Evolutionary conservation across 257 asterid species (phyloP).

Genomic region (Gentiana straminea): DNA sequence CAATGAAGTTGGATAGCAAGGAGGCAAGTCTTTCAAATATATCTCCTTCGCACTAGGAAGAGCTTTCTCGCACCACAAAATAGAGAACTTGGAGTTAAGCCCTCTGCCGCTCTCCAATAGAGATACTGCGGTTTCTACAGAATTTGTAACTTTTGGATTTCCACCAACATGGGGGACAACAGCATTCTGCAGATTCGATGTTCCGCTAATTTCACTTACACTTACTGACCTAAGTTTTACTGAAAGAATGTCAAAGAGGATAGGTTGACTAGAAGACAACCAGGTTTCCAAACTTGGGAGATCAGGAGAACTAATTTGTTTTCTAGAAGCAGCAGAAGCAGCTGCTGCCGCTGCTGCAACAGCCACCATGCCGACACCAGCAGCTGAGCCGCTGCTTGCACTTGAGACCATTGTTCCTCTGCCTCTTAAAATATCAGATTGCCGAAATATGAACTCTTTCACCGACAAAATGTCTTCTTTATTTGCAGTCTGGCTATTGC

Average conservation of each 20-base stretch:
- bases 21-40: constrained; percentile 62
- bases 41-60: constrained; percentile 78
- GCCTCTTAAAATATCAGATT: constrained; percentile 72
- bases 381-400: constrained; percentile 44
- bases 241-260: constrained; percentile 62
- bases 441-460: constrained; percentile 78
- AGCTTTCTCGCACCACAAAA: constrained; percentile 74
- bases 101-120: constrained; percentile 47
- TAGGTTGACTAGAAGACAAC: constrained; percentile 57
- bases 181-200: constrained; percentile 21
- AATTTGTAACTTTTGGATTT: constrained; percentile 29
- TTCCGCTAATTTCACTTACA: constrained; percentile 23
- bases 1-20: constrained; percentile 76
- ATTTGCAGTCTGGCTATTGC: constrained; percentile 42
- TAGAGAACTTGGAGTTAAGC: constrained; percentile 57
- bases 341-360: constrained; percentile 96
- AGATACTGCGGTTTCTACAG: constrained; percentile 42
- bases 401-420: constrained; percentile 49
- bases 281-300: constrained; percentile 79
- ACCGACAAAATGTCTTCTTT: constrained; percentile 66
- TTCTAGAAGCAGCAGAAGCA: constrained; percentile 67
- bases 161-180: constrained; percentile 25
- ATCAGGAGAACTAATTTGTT: constrained; percentile 42
- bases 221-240: constrained; percentile 23
- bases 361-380: constrained; percentile 86